Percentiles rank a stretch among this genome's conserved stretches.
Conservation (phyloP, 768 basidiomycete species). For the Phylloporus sp. region DNA sequence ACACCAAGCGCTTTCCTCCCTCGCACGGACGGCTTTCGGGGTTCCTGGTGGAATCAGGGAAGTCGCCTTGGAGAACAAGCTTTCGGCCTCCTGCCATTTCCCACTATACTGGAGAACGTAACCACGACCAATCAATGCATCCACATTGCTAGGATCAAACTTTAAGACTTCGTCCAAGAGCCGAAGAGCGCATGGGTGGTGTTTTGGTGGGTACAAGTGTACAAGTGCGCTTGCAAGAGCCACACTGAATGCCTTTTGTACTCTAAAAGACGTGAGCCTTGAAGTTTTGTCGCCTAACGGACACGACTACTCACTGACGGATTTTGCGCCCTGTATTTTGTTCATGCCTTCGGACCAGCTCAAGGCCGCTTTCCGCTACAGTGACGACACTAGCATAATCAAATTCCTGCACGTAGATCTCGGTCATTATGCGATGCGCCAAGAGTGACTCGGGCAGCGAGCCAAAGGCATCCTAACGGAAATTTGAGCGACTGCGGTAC, state of each 20-base stretch:
- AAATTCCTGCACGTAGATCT: conserved; percentile 60
- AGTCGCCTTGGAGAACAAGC: conserved; percentile 57
- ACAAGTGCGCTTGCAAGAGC: conserved; percentile 74
- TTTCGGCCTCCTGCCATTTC: conserved; percentile 66
- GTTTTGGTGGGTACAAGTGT: conserved; percentile 84
- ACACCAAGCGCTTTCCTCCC: conserved; percentile 89
- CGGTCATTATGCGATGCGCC: conserved; percentile 60
- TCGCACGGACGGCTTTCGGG: conserved; percentile 54
- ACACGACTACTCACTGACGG: conserved; percentile 37
- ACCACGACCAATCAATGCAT: conserved; percentile 70
- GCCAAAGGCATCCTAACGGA: conserved; percentile 51
- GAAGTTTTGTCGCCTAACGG: neutral
- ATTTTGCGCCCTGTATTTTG: conserved; percentile 53
- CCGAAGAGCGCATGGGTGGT: conserved; percentile 73
- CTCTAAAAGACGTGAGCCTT: conserved; percentile 39
- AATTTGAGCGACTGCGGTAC: conserved; percentile 1
- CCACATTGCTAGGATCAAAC: conserved; percentile 56
- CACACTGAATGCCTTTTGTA: conserved; percentile 64
- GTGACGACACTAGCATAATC: conserved; percentile 76
- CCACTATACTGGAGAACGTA: conserved; percentile 62
- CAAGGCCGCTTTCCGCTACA: conserved; percentile 67
- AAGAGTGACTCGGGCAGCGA: conserved; percentile 54
- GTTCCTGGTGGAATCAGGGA: conserved; percentile 44
- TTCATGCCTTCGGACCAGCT: conserved; percentile 51
- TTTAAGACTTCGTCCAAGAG: conserved; percentile 71